These are phyloP conservation scores for Gyrodon lividus DNA, from an alignment of 768 basidiomycete species.

Conservation along the genomic window DNA sequence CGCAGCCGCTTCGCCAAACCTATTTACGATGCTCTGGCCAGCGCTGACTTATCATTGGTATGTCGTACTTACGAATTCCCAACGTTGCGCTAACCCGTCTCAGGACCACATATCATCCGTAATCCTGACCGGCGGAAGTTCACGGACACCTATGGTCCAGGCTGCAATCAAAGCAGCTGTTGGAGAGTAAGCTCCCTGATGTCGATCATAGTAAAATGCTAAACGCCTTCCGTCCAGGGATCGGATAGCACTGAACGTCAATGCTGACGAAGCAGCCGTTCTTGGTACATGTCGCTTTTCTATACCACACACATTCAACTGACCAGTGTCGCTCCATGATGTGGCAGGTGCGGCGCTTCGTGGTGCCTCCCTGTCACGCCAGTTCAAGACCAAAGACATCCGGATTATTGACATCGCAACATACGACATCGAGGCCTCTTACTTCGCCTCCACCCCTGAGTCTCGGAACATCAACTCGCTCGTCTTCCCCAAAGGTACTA, in stretches of 20 bases:
- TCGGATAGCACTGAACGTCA: conserved; percentile 92
- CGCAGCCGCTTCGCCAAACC: conserved; percentile 63
- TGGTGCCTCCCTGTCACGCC: conserved; percentile 82
- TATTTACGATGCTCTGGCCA: conserved; percentile 67
- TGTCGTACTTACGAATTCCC: conserved; percentile 15
- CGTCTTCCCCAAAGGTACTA: conserved; percentile 78
- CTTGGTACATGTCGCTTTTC: conserved; percentile 48
- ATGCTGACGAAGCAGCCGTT: conserved; percentile 95
- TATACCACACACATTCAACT: conserved; percentile 1
- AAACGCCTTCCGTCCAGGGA: conserved; percentile 40
- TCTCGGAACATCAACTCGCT: conserved; percentile 68
- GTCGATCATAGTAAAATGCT: not conserved
- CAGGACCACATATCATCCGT: conserved; percentile 82
- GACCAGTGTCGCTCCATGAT: not conserved
- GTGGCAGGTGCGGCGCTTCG: conserved; percentile 80
- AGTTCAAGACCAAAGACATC: conserved; percentile 95
- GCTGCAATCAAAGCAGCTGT: conserved; percentile 73
- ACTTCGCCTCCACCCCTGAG: conserved; percentile 58
- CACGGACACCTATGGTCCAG: conserved; percentile 91
- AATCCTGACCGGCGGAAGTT: conserved; percentile 89
- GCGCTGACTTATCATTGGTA: conserved; percentile 68
- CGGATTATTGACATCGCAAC: conserved; percentile 72
- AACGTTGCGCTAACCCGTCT: not conserved
- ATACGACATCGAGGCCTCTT: conserved; percentile 79
- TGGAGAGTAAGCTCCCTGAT: conserved; percentile 58